A percentile compares a stretch with the other conserved stretches of the same genome.
Conservation (phyloP, 2,329 filamentous ascomycete species). For the Metarhizium anisopliae region DNA sequence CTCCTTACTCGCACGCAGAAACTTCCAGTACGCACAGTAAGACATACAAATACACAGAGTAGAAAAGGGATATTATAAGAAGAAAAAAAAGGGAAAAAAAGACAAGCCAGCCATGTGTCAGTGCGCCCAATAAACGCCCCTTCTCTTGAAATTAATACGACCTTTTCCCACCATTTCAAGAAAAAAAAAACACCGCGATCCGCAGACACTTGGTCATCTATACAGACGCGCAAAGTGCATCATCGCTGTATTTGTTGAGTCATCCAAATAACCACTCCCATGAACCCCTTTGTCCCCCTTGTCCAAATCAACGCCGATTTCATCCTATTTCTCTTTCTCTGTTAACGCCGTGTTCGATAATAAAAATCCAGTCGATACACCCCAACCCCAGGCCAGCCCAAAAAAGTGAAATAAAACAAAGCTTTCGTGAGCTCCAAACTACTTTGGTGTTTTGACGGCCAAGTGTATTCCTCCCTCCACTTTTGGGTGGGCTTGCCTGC, state of each 20-base stretch:
- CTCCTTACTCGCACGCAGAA: not conserved
- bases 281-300: not conserved
- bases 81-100: not conserved
- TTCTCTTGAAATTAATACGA: constrained; percentile 1
- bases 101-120: constrained; percentile 2
- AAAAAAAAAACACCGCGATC: not conserved
- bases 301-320: constrained; percentile 4
- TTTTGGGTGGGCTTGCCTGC: not conserved
- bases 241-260: not conserved
- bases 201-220: not conserved
- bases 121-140: constrained; percentile 1
- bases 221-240: constrained; percentile 7
- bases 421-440: not conserved
- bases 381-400: not conserved
- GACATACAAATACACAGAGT: constrained; percentile 1
- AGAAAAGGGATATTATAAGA: constrained; percentile 1
- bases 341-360: constrained; percentile 1
- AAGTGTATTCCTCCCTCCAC: not conserved
- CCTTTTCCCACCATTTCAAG: not conserved
- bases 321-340: not conserved
- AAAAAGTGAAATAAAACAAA: not conserved
- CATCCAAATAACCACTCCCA: not conserved
- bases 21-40: not conserved
- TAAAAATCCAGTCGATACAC: not conserved
- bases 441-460: not conserved